Evolutionary conservation across 2,329 filamentous ascomycete genomes (phyloP), one percentile per base, ranked within the genome.

Genomic region (Ascochyta koolunga): DNA sequence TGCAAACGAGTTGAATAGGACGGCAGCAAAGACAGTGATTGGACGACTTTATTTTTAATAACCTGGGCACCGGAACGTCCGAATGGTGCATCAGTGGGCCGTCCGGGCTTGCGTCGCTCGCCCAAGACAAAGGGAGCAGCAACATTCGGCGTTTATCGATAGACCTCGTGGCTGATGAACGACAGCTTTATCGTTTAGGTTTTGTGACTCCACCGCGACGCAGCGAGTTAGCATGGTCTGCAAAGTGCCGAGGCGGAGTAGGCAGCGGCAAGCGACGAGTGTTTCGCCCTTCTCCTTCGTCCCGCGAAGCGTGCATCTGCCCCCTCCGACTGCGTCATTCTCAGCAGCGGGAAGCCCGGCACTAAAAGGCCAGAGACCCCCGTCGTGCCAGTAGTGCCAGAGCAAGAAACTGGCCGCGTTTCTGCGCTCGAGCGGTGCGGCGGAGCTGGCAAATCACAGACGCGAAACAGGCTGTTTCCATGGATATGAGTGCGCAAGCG

Each of bases 241-340:
- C 54, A 47, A 32, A 29, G 40, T 52, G 58, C 59, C 61, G 63
- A 65, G 59, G 60, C 57, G 60, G 58, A 58, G 49, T 35, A 25
- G 24, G 53, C 22, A 39, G 43, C 49, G 55, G 50, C 56, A 54
- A 50, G 54, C 29, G 37, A 53, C 45, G 51, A 43, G 58, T 59
- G 58, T 62, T 65, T 66, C 61, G 62, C 64, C 46, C 60, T 59
- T 61, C 54, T 63, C 56, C 56, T 60, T 52, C 35, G 48, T 54
- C 45, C 50, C 50, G 50, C 52, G 39, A 57, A 61, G 62, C 59
- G 57, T 55, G 62, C 57, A 67, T 69, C 65, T 67, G 66, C 62
- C 56, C 59, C 40, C 58, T 70, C 69, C 67, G 67, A 58, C 55
- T 61, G 56, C 63, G 68, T 67, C 67, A 69, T 56, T 51, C 21